These are phyloP conservation scores for Aegilops umbellulata DNA, from an alignment of 176 grass and related monocot species.

Conservation along the genomic window DNA sequence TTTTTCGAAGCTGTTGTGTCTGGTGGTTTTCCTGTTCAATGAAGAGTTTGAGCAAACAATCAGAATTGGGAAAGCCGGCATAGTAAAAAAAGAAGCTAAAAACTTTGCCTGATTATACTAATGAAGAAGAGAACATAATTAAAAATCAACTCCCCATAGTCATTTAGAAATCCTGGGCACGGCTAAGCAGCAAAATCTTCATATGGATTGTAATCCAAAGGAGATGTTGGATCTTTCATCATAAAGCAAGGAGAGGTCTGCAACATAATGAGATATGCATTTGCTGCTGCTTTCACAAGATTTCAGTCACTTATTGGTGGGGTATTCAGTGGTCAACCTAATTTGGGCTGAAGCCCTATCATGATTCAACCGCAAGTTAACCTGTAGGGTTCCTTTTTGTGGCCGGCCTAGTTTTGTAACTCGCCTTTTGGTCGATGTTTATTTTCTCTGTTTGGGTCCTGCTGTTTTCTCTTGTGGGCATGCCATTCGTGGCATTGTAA, in stretches of 20 bases:
- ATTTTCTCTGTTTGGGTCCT: background rate
- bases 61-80: conserved; percentile 1
- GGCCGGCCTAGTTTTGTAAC: background rate
- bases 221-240: background rate
- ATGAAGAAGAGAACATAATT: background rate
- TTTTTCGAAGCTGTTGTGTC: conserved; percentile 48
- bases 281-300: background rate
- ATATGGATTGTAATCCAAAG: background rate
- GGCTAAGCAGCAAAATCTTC: background rate
- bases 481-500: background rate
- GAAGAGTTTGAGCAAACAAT: conserved; percentile 24
- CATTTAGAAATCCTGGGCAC: background rate
- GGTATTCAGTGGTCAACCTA: background rate
- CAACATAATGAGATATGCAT: background rate
- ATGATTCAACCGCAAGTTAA: background rate
- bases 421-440: background rate
- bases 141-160: background rate
- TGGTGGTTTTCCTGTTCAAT: conserved; percentile 59
- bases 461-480: background rate
- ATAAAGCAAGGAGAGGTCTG: background rate
- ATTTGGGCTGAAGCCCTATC: background rate
- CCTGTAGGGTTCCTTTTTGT: background rate
- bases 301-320: background rate
- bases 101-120: background rate
- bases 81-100: conserved; percentile 1